Conservation (phyloP, 2,329 filamentous ascomycete species). For the Ophiostoma triangulosporum region DNA sequence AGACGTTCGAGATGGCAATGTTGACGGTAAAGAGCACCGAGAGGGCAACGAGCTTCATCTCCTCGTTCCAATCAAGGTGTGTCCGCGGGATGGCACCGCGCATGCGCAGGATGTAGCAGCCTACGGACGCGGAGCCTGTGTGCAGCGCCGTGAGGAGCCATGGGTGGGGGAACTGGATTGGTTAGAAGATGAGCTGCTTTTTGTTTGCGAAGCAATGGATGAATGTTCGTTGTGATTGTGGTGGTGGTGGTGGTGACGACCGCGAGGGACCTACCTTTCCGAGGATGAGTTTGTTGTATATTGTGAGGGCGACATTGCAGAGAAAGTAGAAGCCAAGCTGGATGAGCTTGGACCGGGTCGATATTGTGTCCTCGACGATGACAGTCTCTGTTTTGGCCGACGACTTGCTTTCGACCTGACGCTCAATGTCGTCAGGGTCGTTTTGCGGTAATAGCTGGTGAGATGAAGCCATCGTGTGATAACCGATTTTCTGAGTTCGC, state of each 20-base stretch:
- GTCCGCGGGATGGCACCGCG: conserved; percentile 12
- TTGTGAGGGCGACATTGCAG: conserved; percentile 34
- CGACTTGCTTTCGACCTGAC: conserved; percentile 3
- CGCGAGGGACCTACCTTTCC: conserved; percentile 17
- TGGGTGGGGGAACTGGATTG: conserved; percentile 11
- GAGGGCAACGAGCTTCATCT: conserved; percentile 12
- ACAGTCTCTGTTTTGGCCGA: neutral
- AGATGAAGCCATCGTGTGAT: neutral
- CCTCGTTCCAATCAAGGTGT: conserved; percentile 7
- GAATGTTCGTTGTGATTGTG: no score
- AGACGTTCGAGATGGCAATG: conserved; percentile 16
- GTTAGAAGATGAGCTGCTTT: neutral
- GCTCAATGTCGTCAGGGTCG: conserved; percentile 7
- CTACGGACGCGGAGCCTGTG: conserved; percentile 14
- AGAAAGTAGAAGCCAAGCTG: conserved; percentile 15
- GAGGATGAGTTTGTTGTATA: conserved; percentile 47
- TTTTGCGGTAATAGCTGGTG: conserved; percentile 8
- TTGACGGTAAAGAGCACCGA: conserved; percentile 16
- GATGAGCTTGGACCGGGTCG: conserved; percentile 5
- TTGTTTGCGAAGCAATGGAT: no score
- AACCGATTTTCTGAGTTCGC: neutral
- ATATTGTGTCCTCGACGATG: conserved; percentile 9
- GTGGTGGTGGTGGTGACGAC: no score
- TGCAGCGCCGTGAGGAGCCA: conserved; percentile 16
- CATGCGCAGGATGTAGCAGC: conserved; percentile 12